These are phyloP conservation scores for Atractiella rhizophila DNA, from an alignment of 768 basidiomycete genomes.

Conservation along the genomic window DNA sequence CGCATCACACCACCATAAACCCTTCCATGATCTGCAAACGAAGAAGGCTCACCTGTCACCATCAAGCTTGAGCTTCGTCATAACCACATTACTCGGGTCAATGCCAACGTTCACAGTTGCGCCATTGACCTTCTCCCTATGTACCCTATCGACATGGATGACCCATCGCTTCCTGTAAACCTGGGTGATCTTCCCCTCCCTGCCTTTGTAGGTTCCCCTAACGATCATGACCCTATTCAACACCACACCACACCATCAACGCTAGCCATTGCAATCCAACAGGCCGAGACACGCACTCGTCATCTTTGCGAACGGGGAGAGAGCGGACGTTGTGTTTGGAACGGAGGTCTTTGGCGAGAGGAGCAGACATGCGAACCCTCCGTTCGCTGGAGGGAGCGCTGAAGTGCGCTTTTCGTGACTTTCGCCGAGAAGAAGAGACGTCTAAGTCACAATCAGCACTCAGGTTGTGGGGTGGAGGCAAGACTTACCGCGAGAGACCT, in stretches of 20 bases:
- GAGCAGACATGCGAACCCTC: slow-evolving; percentile 92
- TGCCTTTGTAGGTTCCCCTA: slow-evolving; percentile 91
- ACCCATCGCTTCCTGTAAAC: slow-evolving; percentile 46
- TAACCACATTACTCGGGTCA: slow-evolving; percentile 89
- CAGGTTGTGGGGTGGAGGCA: not conserved
- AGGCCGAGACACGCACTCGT: too few relatives aligned
- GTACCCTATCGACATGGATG: slow-evolving; percentile 90
- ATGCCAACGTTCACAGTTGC: slow-evolving; percentile 79
- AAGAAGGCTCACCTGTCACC: slow-evolving; percentile 29
- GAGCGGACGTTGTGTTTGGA: slow-evolving; percentile 81
- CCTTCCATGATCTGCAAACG: too few relatives aligned
- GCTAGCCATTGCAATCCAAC: not conserved
- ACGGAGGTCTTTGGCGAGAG: slow-evolving; percentile 83
- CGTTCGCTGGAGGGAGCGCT: slow-evolving; percentile 77
- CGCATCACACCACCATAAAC: too few relatives aligned
- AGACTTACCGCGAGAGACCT: too few relatives aligned
- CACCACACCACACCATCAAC: not conserved
- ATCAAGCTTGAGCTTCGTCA: slow-evolving; percentile 73
- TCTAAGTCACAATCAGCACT: slow-evolving; percentile 30
- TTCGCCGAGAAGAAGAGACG: slow-evolving; percentile 80
- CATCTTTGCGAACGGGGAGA: slow-evolving; percentile 85
- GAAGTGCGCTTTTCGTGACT: slow-evolving; percentile 96
- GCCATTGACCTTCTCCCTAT: slow-evolving; percentile 92
- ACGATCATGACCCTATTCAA: slow-evolving; percentile 39
- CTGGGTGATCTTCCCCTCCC: slow-evolving; percentile 83